Base-by-base conservation (phyloP, 352 stramenopile genomes). In the Phytophthora europaea region DNA sequence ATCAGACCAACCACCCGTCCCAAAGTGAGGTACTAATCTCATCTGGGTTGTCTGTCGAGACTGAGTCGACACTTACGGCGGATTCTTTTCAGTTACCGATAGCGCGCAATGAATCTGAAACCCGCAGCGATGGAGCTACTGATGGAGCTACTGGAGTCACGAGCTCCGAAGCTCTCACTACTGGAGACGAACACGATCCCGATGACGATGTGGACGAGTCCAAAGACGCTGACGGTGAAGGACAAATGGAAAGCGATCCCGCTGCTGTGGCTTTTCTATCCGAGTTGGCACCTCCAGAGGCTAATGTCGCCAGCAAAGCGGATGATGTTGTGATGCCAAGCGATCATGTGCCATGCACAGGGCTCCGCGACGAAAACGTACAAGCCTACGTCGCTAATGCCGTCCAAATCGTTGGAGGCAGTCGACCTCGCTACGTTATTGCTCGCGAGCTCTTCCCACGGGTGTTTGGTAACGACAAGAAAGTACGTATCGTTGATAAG, bases 381-480 rank as follows among this genome's bases (percentile, higher is more conserved):
- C 77, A 89, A 54, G 64, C 77, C 13, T 95, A 92, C 45, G 87
- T 94, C 7, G 79, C 76, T 16, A 86, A 79, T 28, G 80, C 87
- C 0, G 82, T 92, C 0, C 89, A 95, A 60, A 64, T 93, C 31
- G 87, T 93, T 12, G 89, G 89, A 22, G 89, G 89, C 7, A 94
- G 89, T 60, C 84, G 89, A 12, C 89, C 89, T 18, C 87, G 87
- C 33, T 93, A 95, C 51, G 87, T 95, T 13, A 93, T 95, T 53
- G 89, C 89, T 12, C 89, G 89, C 16, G 89, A 95, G 55, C 54
- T 94, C 4, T 94, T 92, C 48, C 87, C 87, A 8, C 72, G 83
- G 16, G 77, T 85, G 6, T 94, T 95, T 55, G 61, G 52, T 2
- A 81, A 83, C 20, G 79, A 85, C 20, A 75, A 79, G 40, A 90